phyloP scores from a whole-genome alignment of 441 rosid genomes.

The Rhodomyrtus psidioides region DNA sequence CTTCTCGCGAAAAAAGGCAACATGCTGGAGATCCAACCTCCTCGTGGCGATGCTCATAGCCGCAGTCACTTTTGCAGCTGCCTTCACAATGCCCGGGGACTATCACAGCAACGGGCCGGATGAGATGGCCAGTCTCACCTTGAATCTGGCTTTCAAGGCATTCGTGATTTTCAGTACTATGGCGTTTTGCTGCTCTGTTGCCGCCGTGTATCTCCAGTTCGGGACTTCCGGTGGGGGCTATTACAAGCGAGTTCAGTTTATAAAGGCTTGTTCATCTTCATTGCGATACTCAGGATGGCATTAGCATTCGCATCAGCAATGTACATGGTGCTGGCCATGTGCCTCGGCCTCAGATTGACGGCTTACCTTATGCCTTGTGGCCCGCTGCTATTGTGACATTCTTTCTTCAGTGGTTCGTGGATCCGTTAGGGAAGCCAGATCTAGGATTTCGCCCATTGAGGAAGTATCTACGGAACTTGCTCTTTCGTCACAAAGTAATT shows the following conservation, averaged over 20 bases:
- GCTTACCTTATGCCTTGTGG: not conserved
- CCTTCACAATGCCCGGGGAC: conserved; percentile 11
- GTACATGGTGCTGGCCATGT: conserved; percentile 15
- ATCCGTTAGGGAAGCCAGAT: conserved; percentile 19
- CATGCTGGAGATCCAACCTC: conserved; percentile 10
- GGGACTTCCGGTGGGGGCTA: conserved; percentile 19
- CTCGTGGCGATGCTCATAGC: conserved; percentile 17
- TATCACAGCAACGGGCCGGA: not conserved
- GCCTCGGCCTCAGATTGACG: conserved; percentile 1
- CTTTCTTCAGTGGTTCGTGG: conserved; percentile 25
- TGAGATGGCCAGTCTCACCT: conserved; percentile 21
- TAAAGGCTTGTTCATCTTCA: conserved; percentile 17
- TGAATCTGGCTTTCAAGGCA: conserved; percentile 14
- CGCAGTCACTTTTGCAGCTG: conserved; percentile 26
- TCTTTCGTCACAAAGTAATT: conserved; percentile 5
- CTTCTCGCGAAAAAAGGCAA: not conserved
- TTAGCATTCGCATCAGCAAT: conserved; percentile 26
- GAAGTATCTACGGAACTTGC: conserved; percentile 6
- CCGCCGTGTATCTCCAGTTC: conserved; percentile 15
- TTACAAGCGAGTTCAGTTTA: conserved; percentile 7
- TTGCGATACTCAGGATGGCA: conserved; percentile 17
- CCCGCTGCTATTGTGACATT: conserved; percentile 10
- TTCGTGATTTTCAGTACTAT: conserved; percentile 21
- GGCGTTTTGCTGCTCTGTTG: conserved; percentile 26
- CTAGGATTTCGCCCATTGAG: conserved; percentile 9